Base-by-base conservation (phyloP, 2,329 filamentous ascomycete genomes). In the Penicillium sp. region DNA sequence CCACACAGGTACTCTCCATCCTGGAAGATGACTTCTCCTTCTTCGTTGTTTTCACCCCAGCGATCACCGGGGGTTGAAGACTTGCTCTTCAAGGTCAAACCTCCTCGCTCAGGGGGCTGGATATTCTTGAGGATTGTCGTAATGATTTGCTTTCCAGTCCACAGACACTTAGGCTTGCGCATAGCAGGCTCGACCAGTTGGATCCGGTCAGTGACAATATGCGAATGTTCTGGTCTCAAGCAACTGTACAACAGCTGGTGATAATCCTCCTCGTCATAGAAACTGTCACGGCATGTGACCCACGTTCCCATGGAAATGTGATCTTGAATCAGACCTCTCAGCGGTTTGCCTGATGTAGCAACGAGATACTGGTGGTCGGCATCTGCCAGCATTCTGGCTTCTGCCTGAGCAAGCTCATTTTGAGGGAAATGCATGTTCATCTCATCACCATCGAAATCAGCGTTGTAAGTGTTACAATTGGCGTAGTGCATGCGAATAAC, bases 341-440 rank as follows among this genome's bases (percentile, higher is more conserved):
- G 81, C 0, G 94, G 94, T 70, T 96, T 96, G 55, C 94, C 94
- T 16, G 91, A 90, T 3, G 94, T 99, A 21, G 89, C 91, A 34
- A 92, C 96, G 36, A 99, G 84, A 72, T 99, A 99, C 69, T 99
- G 94, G 70, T 97, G 92, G 72, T 99, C 93, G 3, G 94, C 97
- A 72, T 97, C 93, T 38, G 94, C 94, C 68, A 99, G 88, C 65
- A 92, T 90, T 65, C 96, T 83, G 2, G 94, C 94, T 77, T 99
- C 94, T 2, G 93, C 90, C 65, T 94, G 84, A 16, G 94, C 94
- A 63, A 97, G 82, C 72, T 97, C 95, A 66, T 96, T 97, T 68
- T 99, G 94, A 1, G 94, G 94, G 70, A 99, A 97, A 76, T 99
- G 94, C 92, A 99, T 95, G 75, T 99, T 99, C 94, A 99, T 99